Base-by-base conservation (phyloP, 2,329 filamentous ascomycete genomes). In the Phyllosticta citriasiana region DNA sequence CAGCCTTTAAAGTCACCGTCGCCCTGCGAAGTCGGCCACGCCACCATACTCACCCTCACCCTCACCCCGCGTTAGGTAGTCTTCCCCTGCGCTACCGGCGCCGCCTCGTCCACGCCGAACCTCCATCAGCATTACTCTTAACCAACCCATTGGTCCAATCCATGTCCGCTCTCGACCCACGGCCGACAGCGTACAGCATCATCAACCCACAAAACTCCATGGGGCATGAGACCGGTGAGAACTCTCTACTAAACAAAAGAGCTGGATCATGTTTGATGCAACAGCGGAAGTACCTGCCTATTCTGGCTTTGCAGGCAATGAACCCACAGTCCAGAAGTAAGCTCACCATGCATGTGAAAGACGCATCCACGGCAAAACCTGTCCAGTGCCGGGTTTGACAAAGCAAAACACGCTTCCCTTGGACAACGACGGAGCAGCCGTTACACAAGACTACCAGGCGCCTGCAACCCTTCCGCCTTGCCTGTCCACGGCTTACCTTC, bases 381-480 rank as follows among this genome's bases (percentile, higher is more conserved):
- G 19, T 22, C 19, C 19, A 22, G 2, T 22, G 19, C 19, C 19
- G 19, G 19, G 19, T 22, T 27, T 27, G 26, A 27, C 26, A 27
- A 6, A 30, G 6, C 5, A 40, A 16, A 12, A 16, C 33, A 14
- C 7, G 30, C 30, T 10, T 10, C 6, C 30, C 10, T 33, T 33
- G 10, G 9, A 40, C 10, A 40, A 40, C 33, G 60, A 61, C 19
- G 19, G 19, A 22, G 19, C 19, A 22, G 19, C 19, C 19, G 19
- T 22, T 22, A 22, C 19, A 22, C 4, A 61, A 60, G 69, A 9
- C 68, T 22, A 68, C 8, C 71, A 73, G 60, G 70, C 72, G 51
- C 72, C 71, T 4, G 57, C 72, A 50, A 69, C 64, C 54, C 33
- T 10, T 40, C 33, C 10, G 33, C 33, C 4, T 40, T 40, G 10